A percentile compares a stretch with the other conserved stretches of the same genome.
Evolutionary conservation across 495 filamentous ascomycete species (phyloP).

Genomic region (Stereocaulon alpinum): DNA sequence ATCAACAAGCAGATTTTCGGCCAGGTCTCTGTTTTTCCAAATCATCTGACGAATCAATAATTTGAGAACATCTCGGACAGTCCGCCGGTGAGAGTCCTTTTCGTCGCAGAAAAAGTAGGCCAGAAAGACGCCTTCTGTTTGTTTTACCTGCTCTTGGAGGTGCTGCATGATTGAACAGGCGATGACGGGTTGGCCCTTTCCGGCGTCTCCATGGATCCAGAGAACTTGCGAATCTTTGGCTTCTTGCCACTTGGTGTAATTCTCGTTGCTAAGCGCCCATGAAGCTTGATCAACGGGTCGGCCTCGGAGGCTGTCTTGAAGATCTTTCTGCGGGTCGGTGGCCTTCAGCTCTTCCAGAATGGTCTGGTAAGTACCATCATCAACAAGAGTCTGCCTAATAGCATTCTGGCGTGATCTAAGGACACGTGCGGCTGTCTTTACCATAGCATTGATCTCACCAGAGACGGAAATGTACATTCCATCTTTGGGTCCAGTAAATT

Average conservation of each 20-base stretch:
- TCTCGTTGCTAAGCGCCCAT: constrained; percentile 13
- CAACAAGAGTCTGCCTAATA: constrained; percentile 11
- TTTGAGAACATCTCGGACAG: constrained; percentile 9
- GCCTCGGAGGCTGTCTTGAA: constrained; percentile 12
- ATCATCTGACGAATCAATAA: constrained; percentile 15
- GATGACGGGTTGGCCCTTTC: constrained; percentile 17
- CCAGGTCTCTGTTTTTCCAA: constrained; percentile 9
- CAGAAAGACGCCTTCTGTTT: constrained; percentile 1
- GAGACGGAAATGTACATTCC: constrained; percentile 11
- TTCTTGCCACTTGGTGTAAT: constrained; percentile 9
- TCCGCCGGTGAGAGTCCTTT: constrained; percentile 12
- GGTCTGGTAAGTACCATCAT: constrained; percentile 12
- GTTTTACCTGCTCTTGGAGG: constrained; percentile 6
- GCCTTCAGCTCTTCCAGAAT: constrained; percentile 10
- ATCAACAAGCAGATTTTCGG: constrained; percentile 10
- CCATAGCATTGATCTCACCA: constrained; percentile 11
- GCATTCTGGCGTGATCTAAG: constrained; percentile 14
- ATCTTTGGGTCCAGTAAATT: constrained; percentile 16
- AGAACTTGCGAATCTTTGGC: constrained; percentile 8
- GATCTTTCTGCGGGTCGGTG: constrained; percentile 15
- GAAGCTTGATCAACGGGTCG: constrained; percentile 9
- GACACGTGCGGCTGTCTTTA: constrained; percentile 8
- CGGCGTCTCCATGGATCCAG: constrained; percentile 17
- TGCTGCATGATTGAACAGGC: constrained; percentile 12
- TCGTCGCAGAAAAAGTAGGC: constrained; percentile 20